Base-by-base conservation (phyloP, 2,329 filamentous ascomycete species). In the Venturia aucupariae region DNA sequence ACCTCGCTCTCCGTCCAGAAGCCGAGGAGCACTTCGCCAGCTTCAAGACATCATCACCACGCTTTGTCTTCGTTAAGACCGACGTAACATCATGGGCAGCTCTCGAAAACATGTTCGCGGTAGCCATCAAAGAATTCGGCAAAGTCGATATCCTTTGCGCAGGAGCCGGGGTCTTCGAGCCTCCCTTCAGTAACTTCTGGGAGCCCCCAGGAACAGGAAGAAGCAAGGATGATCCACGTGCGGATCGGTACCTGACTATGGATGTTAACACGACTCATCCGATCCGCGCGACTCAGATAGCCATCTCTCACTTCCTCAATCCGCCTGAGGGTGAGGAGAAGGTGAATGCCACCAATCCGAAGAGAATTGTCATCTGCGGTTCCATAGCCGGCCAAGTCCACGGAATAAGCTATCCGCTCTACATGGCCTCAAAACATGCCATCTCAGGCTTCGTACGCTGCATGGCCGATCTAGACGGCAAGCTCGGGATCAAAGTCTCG, bases 401-500 rank as follows among this genome's bases (percentile, higher is more conserved):
- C 0, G 73, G 73, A 17, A 71, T 80, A 6, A 65, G 68, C 13
- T 73, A 73, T 0, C 79, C 79, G 0, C 66, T 81, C 5, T 81
- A 81, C 67, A 68, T 73, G 15, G 79, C 79, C 0, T 70, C 71
- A 0, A 81, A 81, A 66, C 76, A 79, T 63, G 79, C 71, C 17
- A 73, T 81, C 63, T 75, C 74, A 17, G 78, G 77, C 11, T 80
- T 76, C 70, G 76, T 86, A 6, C 78, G 83, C 62, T 78, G 76
- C 4, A 70, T 86, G 22, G 79, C 73, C 0, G 71, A 75, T 1
- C 75, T 86, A 8, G 82, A 85, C 32, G 63, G 73, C 1, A 70
- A 69, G 1, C 68, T 82, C 35, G 81, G 81, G 0, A 83, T 86
- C 63, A 74, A 83, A 0, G 82, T 86, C 15, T 85, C 83, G 22